phyloP scores from a whole-genome alignment of 352 stramenopile species.

The Globisporangium solare region DNA sequence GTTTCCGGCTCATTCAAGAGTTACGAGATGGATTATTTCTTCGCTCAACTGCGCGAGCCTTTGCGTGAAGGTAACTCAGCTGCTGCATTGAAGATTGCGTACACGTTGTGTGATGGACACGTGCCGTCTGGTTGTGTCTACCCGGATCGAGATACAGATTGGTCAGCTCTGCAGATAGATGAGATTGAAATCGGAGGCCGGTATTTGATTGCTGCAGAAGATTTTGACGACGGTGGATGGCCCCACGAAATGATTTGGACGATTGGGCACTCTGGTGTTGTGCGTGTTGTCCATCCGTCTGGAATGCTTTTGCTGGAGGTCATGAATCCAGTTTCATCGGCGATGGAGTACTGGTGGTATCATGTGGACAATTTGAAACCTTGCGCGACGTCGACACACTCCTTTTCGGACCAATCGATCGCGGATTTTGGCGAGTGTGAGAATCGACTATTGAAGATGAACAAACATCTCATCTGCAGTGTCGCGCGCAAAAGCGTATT shows the following conservation, averaged over 20 bases:
- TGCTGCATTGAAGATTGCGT: conserved; percentile 75
- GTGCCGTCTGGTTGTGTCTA: conserved; percentile 75
- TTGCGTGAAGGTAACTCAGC: conserved; percentile 69
- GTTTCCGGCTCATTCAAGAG: conserved; percentile 80
- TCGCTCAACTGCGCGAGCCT: conserved; percentile 72
- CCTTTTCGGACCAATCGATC: conserved; percentile 34
- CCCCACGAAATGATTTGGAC: conserved; percentile 61
- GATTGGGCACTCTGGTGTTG: conserved; percentile 45
- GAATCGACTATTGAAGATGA: conserved; percentile 25
- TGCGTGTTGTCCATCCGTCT: conserved; percentile 42
- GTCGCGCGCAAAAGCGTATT: conserved; percentile 62
- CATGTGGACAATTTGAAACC: conserved; percentile 45
- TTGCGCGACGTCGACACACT: conserved; percentile 11
- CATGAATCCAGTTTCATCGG: conserved; percentile 37
- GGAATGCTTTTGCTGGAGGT: conserved; percentile 66
- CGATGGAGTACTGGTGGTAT: conserved; percentile 69
- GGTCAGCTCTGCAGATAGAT: conserved; percentile 69
- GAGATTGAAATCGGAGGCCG: conserved; percentile 60
- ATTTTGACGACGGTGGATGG: conserved; percentile 34
- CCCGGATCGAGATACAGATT: conserved; percentile 75
- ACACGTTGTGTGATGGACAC: conserved; percentile 74
- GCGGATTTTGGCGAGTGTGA: conserved; percentile 35
- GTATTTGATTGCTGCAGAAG: conserved; percentile 43
- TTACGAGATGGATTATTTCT: conserved; percentile 88
- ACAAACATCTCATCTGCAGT: conserved; percentile 50